These are phyloP conservation scores for Nidula microcarpa DNA, from an alignment of 768 basidiomycete genomes.

Conservation along the genomic window DNA sequence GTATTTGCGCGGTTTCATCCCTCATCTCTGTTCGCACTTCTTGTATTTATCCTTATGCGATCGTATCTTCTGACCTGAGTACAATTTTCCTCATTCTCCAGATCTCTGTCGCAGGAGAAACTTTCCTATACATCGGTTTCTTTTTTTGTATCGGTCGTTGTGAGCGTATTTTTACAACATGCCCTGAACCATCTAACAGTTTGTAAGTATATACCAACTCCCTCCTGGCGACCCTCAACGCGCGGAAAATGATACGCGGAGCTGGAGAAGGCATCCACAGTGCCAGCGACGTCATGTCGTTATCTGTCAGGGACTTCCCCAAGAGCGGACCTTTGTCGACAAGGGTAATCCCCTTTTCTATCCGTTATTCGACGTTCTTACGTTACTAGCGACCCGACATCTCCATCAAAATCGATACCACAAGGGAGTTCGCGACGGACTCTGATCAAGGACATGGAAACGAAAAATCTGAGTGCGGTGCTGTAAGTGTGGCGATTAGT, in stretches of 20 bases:
- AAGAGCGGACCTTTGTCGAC: conserved; percentile 26
- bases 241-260: conserved; percentile 43
- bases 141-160: conserved; percentile 58
- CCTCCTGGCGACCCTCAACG: conserved; percentile 58
- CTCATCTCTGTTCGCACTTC: conserved; percentile 40
- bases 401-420: conserved; percentile 54
- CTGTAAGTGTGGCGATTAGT: background rate
- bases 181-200: background rate
- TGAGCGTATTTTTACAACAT: conserved; percentile 25
- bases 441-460: conserved; percentile 25
- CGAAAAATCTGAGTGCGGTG: conserved; percentile 9
- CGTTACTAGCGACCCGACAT: conserved; percentile 37
- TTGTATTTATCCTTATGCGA: background rate
- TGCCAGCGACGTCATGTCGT: conserved; percentile 35
- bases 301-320: conserved; percentile 35
- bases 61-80: background rate
- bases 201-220: conserved; percentile 58
- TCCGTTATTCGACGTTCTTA: background rate
- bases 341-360: conserved; percentile 16
- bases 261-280: conserved; percentile 33
- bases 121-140: conserved; percentile 57
- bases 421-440: conserved; percentile 44
- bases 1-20: conserved; percentile 53
- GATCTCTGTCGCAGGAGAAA: conserved; percentile 43
- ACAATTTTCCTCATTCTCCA: conserved; percentile 11